phyloP scores from a whole-genome alignment of 805 yeast species.

The Candida chilensis region DNA sequence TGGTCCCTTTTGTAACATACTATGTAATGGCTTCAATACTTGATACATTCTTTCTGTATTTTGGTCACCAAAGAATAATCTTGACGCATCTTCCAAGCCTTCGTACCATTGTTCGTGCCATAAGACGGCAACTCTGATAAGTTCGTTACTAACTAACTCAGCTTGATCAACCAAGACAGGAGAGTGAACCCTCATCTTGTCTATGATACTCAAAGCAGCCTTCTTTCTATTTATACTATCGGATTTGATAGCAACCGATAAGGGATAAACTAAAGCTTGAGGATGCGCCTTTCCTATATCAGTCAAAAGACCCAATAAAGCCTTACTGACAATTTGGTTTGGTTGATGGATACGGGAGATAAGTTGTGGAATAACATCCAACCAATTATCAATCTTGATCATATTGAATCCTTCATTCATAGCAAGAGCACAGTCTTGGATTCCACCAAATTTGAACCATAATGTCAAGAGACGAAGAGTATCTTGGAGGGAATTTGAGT shows the following conservation, averaged over 20 bases:
- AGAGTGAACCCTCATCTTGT: constrained; percentile 85
- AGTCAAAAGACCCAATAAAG: constrained; percentile 71
- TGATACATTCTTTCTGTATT: constrained; percentile 92
- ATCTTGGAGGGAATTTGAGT: constrained; percentile 84
- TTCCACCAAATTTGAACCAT: constrained; percentile 96
- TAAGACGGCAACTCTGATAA: constrained; percentile 87
- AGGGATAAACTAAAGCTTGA: constrained; percentile 90
- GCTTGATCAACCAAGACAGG: constrained; percentile 84
- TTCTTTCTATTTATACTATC: constrained; percentile 83
- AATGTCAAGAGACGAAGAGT: constrained; percentile 81
- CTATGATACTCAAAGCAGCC: constrained; percentile 88
- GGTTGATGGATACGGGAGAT: constrained; percentile 97
- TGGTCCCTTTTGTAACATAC: constrained; percentile 77
- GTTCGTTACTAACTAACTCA: constrained; percentile 86
- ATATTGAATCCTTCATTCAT: constrained; percentile 84
- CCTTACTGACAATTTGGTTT: constrained; percentile 70
- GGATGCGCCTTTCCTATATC: constrained; percentile 95
- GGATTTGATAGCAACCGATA: constrained; percentile 92
- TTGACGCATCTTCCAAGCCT: constrained; percentile 93
- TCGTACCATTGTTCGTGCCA: constrained; percentile 99
- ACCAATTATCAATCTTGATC: constrained; percentile 89
- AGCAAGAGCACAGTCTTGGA: constrained; percentile 83
- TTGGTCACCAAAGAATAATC: constrained; percentile 88
- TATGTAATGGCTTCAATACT: constrained; percentile 82
- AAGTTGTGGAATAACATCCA: constrained; percentile 90